Evolutionary conservation across 768 basidiomycete species (phyloP), one percentile per base, ranked within the genome.

Genomic region (Collybia sp.): DNA sequence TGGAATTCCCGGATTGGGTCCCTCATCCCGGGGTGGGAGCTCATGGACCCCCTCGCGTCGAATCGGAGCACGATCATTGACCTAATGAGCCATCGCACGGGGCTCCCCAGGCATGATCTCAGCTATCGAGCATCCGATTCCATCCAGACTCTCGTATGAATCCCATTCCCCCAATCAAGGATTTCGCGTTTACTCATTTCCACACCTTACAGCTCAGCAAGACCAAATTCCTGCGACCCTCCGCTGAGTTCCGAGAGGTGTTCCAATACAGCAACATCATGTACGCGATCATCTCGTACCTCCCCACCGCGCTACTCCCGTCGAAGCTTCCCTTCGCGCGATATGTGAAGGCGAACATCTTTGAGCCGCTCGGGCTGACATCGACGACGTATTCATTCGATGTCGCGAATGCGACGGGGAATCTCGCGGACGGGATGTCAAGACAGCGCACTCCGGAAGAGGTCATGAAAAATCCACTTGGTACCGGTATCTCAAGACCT

Each of bases 71-170:
- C 55, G 1, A 54, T 64, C 25, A 41, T 55, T 31, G 62, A 64
- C 41, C 42, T 58, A 3, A 58, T 62, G 58, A 58, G 53, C 47
- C 62, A 64, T 37, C 58, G 58, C 38, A 60, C 62, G 20, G 60
- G 59, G 3, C 33, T 58, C 6, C 58, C 62, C 32, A 53, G 53
- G 2, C 60, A 61, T 36, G 59, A 60, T 37, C 39, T 51, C 5
- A 39, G 40, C 5, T 44, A 52, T 15, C 42, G 46, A 8, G 31
- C 17, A 15, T 32, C 36, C 5, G 51, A 59, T n/a, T 48, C 47
- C 12, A 20, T 41, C 34, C 46, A 35, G 31, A 20, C 18, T 12
- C 30, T 46, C 16, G 49, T 53, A 34, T 30, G 50, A 39, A 43
- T 9, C 25, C 1, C 4, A 25, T 25, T 25, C 2, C 9, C 2